Evolutionary conservation across 2,329 filamentous ascomycete species (phyloP), one percentile per base, ranked within the genome.

Genomic region (Westerdykella aurantiaca): DNA sequence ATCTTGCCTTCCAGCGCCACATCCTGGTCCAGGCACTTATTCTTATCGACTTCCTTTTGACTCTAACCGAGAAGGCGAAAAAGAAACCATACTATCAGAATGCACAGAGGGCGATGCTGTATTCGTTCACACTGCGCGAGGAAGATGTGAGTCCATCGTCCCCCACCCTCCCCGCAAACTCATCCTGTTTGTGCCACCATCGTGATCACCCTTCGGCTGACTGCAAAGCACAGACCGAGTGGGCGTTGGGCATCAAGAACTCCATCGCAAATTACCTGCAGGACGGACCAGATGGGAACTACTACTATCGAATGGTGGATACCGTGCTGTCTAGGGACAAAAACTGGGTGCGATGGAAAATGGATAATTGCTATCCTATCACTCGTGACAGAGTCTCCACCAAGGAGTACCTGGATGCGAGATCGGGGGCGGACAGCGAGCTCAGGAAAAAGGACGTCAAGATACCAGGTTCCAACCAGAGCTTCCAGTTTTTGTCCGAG

Each of bases 311-410:
- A 33, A 95, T 97, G 81, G 89, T 98, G 25, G 91, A 97, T 65
- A 97, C 90, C 11, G 91, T 98, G 25, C 79, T 98, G 23, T 88
- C 88, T 18, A 80, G 93, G 50, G 93, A 99, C 68, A 97, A 96
- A 73, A 96, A 97, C 63, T 98, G 94, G 94, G 89, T 94, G 37
- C 85, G 89, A 50, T 99, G 93, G 93, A 99, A 99, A 71, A 84
- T 91, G 47, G 89, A 96, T 64, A 88, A 84, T 53, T 98, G 93
- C 64, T 88, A 88, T 18, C 80, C 85, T 5, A 97, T 99, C 59
- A 83, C 90, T 60, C 79, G 81, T 47, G 80, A 85, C 17, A 73
- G 87, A 10, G 77, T 97, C 23, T 77, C 83, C 2, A 76, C 83
- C 1, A 69, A 79, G 22, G 78, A 84, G 38, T 91, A 89, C 63